Conservation (phyloP, 108 stramenopile genomes). For the Aurantiochytrium sp. region DNA sequence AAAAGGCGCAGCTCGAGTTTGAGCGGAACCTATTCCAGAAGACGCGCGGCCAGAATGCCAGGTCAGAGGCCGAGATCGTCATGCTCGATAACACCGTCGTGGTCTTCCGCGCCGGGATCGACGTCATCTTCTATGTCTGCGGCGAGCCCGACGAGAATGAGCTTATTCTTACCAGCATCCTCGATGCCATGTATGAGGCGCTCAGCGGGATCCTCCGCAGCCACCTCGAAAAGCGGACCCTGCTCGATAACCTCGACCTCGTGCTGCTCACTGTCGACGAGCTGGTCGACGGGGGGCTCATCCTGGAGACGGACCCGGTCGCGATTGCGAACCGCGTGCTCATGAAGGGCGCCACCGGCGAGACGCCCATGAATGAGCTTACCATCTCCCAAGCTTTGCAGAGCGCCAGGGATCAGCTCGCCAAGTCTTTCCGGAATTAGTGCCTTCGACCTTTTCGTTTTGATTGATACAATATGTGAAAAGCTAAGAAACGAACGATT, state of each 20-base stretch:
- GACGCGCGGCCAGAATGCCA: slow-evolving; percentile 24
- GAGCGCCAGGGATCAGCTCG: slow-evolving; percentile 22
- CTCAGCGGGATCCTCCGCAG: slow-evolving; percentile 42
- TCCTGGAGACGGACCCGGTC: slow-evolving; percentile 47
- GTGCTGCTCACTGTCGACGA: slow-evolving; percentile 55
- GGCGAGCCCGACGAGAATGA: slow-evolving; percentile 45
- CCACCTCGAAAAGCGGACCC: slow-evolving; percentile 47
- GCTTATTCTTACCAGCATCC: slow-evolving; percentile 47
- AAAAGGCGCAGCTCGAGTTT: slow-evolving; percentile 12
- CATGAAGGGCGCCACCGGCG: slow-evolving; percentile 46
- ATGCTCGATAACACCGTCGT: slow-evolving; percentile 49
- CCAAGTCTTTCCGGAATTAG: slow-evolving; percentile 18
- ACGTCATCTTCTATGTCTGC: slow-evolving; percentile 50
- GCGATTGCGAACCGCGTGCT: slow-evolving; percentile 51
- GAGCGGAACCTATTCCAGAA: slow-evolving; percentile 1
- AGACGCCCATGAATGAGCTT: slow-evolving; percentile 4
- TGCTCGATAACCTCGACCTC: slow-evolving; percentile 52
- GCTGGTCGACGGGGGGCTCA: slow-evolving; percentile 49
- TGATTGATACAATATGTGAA: too few species aligned
- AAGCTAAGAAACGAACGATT: too few species aligned
- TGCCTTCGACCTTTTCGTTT: too few species aligned
- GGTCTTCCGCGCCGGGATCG: slow-evolving; percentile 47
- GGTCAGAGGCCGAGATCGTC: slow-evolving; percentile 41
- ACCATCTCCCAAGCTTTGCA: neutral
- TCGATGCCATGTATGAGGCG: slow-evolving; percentile 52